Evolutionary conservation across 2,329 filamentous ascomycete genomes (phyloP), one percentile per base, ranked within the genome.

Genomic region (Tolypocladium ophioglossoides): DNA sequence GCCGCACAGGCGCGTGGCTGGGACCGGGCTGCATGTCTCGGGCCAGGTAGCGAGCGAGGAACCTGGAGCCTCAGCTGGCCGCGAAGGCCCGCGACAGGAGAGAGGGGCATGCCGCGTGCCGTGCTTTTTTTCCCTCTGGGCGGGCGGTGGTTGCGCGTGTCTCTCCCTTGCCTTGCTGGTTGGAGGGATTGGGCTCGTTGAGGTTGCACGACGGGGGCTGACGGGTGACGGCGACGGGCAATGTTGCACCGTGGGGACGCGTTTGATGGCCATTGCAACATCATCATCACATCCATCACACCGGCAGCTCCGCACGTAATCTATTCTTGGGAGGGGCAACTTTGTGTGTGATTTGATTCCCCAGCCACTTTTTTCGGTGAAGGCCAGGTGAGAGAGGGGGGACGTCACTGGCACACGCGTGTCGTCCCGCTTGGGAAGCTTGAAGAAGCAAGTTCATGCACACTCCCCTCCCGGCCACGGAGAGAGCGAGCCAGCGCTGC

Each of bases 1-100:
- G 57, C 22, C 38, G 46, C 49, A 30, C 53, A 58, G 53, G 55
- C 57, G 57, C 57, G 55, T 58, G 55, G 57, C 55, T 58, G 22
- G 18, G 50, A n/a, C 18, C 6, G n/a, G 51, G 38, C 27, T 37
- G 39, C 7, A 24, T 52, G 51, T 52, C 39, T 52, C 51, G 51
- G 51, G 27, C 7, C 51, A 34, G 37, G 37, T 30, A 40, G 18
- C 38, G 37, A 41, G 39, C 10, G 11, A 18, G n/a, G 18, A 32
- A 30, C n/a, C n/a, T n/a, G 30, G 11, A 20, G 32, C 27, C 44
- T 32, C 44, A 20, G 44, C 44, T 14, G 9, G 44, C 27, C 2
- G 27, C 18, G 27, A 20, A 12, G 3, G 40, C 40, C 40, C 27
- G 39, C 20, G n/a, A 22, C 38, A 18, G 20, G n/a, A n/a, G n/a